phyloP scores from a whole-genome alignment of 2,329 filamentous ascomycete species.

The Beauveria caledonica region DNA sequence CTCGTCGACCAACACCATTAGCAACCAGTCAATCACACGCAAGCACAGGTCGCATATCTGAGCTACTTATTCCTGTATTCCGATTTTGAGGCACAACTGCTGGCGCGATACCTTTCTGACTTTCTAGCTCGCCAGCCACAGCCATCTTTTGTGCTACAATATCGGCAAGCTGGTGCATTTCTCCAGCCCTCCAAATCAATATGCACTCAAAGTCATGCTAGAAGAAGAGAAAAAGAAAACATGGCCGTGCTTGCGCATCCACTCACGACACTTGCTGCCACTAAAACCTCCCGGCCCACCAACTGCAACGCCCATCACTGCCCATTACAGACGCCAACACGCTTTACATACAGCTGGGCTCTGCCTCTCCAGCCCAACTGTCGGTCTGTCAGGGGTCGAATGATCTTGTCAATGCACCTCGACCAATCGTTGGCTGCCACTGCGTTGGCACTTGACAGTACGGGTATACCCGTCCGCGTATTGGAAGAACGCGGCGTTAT shows the following conservation, averaged over 20 bases:
- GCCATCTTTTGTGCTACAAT: not conserved
- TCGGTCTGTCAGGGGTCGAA: not conserved
- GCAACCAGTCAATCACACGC: no score
- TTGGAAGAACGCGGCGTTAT: no score
- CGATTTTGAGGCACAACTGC: not conserved
- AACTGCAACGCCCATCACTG: not conserved
- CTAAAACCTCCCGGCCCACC: not conserved
- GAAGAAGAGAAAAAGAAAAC: slow-evolving; percentile 4
- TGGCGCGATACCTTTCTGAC: not conserved
- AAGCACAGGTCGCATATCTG: not conserved
- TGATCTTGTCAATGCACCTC: not conserved
- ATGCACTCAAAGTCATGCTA: not conserved
- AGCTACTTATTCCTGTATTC: not conserved
- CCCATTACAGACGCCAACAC: not conserved
- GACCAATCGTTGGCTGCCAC: not conserved
- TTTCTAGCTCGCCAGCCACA: not conserved
- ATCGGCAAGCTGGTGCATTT: not conserved
- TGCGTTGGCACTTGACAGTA: not conserved
- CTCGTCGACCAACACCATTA: no score
- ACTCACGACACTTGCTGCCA: not conserved
- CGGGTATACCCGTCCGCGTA: not conserved
- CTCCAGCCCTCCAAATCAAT: not conserved
- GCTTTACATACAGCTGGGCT: not conserved
- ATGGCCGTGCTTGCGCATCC: not conserved
- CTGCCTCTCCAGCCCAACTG: not conserved